Conservation (phyloP, 495 filamentous ascomycete genomes). For the Penicillium silybi region DNA sequence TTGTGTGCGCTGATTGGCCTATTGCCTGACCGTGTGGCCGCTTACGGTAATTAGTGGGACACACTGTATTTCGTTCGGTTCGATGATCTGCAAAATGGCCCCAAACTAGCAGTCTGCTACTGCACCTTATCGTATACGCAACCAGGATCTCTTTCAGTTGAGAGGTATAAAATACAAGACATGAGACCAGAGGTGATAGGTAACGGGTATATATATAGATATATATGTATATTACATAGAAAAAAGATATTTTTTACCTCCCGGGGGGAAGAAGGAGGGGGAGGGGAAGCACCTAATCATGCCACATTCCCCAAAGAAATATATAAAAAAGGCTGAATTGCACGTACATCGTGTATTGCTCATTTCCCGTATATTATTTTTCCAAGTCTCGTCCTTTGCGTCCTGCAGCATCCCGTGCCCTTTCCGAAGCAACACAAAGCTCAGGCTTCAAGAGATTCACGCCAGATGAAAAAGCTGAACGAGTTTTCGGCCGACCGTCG, state of each 20-base stretch:
- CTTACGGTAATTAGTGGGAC: background rate
- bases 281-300: background rate
- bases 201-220: no score
- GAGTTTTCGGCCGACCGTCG: constrained; percentile 71
- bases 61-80: no score
- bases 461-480: constrained; percentile 67
- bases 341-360: constrained; percentile 27
- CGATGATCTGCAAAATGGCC: no score
- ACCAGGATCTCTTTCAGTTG: no score
- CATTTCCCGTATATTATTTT: constrained; percentile 19
- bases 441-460: background rate
- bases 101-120: no score
- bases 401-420: background rate
- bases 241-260: no score
- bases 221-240: background rate
- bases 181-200: no score
- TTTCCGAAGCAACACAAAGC: background rate
- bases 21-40: background rate
- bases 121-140: no score
- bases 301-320: background rate
- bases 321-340: constrained; percentile 4
- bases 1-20: background rate
- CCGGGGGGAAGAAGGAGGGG: background rate
- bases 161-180: no score
- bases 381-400: background rate